These are phyloP conservation scores for Coemansia sp. DNA, from an alignment of 371 early-diverging fungal species.

Conservation along the genomic window DNA sequence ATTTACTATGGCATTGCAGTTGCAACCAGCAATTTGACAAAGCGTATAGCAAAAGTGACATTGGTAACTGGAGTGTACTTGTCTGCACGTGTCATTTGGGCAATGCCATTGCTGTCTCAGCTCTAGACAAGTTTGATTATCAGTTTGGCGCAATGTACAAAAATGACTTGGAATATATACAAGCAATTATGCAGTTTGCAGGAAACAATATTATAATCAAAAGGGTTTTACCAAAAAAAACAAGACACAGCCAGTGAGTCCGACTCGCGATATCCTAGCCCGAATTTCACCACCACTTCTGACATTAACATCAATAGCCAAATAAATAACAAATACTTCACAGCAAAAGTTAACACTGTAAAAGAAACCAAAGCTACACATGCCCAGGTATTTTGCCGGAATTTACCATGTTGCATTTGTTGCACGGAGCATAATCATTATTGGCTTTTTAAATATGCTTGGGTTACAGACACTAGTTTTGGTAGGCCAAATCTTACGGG, in stretches of 20 bases:
- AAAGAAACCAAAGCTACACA: too few species aligned
- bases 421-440: not conserved
- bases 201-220: too few species aligned
- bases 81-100: constrained; percentile 37
- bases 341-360: too few species aligned
- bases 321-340: too few species aligned
- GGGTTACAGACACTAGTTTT: not conserved
- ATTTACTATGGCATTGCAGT: not conserved
- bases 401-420: not conserved
- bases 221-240: too few species aligned
- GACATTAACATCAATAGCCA: too few species aligned
- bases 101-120: constrained; percentile 50
- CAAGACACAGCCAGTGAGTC: too few species aligned
- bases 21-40: not conserved
- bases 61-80: too few species aligned
- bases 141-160: constrained; percentile 53
- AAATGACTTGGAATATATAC: constrained; percentile 48
- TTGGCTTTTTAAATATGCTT: not conserved
- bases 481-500: not conserved
- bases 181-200: constrained; percentile 39
- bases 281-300: too few species aligned
- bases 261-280: too few species aligned
- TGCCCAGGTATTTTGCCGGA: too few species aligned
- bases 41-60: too few species aligned
- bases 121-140: constrained; percentile 47